Percentiles rank a stretch among this genome's conserved stretches.
These are phyloP conservation scores for Phytophthora pini DNA, from an alignment of 352 stramenopile genomes.

Conservation along the genomic window DNA sequence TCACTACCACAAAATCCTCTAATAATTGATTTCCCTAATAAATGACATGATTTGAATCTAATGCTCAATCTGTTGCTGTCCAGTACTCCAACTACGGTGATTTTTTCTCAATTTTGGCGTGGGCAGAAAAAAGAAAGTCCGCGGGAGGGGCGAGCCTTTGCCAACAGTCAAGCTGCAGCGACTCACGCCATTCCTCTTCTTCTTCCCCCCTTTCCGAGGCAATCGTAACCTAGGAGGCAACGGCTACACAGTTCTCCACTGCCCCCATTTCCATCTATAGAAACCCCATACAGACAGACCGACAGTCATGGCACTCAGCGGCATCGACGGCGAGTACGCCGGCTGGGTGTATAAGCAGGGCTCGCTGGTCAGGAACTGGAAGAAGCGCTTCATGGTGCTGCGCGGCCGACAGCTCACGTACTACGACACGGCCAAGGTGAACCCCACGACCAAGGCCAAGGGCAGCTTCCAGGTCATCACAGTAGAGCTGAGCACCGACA, in stretches of 20 bases:
- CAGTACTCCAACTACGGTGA: not conserved
- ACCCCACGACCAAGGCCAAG: conserved; percentile 68
- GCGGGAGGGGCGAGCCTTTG: conserved; percentile 4
- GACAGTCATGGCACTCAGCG: conserved; percentile 37
- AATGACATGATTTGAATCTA: too few species aligned
- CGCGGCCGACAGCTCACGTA: conserved; percentile 83
- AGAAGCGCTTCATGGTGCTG: conserved; percentile 89
- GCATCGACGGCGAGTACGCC: conserved; percentile 61
- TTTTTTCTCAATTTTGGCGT: conserved; percentile 15
- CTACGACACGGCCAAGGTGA: conserved; percentile 79
- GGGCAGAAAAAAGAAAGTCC: conserved; percentile 18
- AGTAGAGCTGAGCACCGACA: conserved; percentile 79
- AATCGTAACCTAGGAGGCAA: conserved; percentile 1
- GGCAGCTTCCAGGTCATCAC: conserved; percentile 88
- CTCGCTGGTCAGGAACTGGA: conserved; percentile 83
- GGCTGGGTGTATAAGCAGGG: conserved; percentile 90
- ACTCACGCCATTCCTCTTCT: conserved; percentile 17
- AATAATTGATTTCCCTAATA: too few species aligned
- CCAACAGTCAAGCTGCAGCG: conserved; percentile 16
- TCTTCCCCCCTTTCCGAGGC: conserved; percentile 12
- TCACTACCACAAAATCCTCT: too few species aligned
- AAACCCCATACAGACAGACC: not conserved
- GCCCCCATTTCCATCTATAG: not conserved
- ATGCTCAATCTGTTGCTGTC: too few species aligned
- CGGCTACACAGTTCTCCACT: not conserved